Evolutionary conservation across 2,329 filamentous ascomycete species (phyloP), one percentile per base, ranked within the genome.

Genomic region (Talaromyces pinophilus): DNA sequence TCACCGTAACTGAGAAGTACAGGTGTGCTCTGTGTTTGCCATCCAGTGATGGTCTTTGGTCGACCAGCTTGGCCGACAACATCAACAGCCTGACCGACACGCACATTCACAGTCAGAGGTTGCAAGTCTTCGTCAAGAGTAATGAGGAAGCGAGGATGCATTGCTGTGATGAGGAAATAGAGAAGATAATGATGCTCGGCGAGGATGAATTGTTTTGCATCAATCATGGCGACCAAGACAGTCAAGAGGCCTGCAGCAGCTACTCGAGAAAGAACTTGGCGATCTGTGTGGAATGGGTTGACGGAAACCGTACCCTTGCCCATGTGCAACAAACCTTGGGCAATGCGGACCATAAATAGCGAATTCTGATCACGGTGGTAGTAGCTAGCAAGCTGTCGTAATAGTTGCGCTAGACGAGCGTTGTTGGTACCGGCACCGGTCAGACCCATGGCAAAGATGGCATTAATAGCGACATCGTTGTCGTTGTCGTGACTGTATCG

Each of bases 11-110:
- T 90, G 73, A 99, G 83, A 67, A 99, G 84, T 57, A 99, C 95
- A 0, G 95, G 95, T n/a, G 95, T 99, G 82, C 92, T 97, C 84
- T 99, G 95, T 71, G 95, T 99, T 82, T 99, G 95, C 95, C 95
- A 99, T 63, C 95, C 95, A 10, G 95, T 99, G 74, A 99, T 99
- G 1, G 95, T 99, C 89, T 99, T 98, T 71, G 95, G 95, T 69
- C 94, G 88, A 77, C 95, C 95, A 13, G 96, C 95, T 80, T 98
- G 95, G 62, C 95, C 96, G 48, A 99, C 95, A 50, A 99, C 93
- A 77, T 99, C 95, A 22, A 99, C 96, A 17, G 96, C 95, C 82
- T 99, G 96, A 79, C 95, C 95, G 54, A 99, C 94, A 38, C 95
- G 91, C 17, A 99, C 95, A 73, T 97, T 98, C 75, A 98, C 93